These are phyloP conservation scores for Gynostemma pentaphyllum DNA, from an alignment of 306 rosid species.

Conservation along the genomic window DNA sequence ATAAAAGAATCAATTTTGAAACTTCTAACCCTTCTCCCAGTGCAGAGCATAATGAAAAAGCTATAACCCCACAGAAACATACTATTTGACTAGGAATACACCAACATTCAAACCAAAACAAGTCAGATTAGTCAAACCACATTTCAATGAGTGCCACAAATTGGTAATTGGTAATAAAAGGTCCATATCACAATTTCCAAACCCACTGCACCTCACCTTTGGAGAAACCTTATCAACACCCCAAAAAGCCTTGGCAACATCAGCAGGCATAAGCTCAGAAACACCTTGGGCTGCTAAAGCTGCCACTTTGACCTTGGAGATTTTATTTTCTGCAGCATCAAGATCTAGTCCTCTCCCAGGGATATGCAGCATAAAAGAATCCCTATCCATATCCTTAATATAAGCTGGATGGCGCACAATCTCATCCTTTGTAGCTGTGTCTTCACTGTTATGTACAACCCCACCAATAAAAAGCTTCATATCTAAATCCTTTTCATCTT, in stretches of 20 bases:
- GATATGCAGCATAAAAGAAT: slow-evolving; percentile 72
- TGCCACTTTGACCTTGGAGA: slow-evolving; percentile 63
- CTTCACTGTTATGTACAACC: slow-evolving; percentile 75
- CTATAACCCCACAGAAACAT: neutral
- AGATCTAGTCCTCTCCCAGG: slow-evolving; percentile 50
- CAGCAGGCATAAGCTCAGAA: slow-evolving; percentile 91
- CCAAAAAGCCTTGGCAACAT: slow-evolving; percentile 87
- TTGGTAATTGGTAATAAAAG: neutral
- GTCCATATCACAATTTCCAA: neutral
- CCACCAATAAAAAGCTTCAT: slow-evolving; percentile 85
- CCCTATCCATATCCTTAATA: slow-evolving; percentile 62
- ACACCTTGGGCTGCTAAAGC: slow-evolving; percentile 73
- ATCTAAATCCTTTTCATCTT: slow-evolving; percentile 69
- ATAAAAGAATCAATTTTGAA: neutral
- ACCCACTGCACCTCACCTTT: slow-evolving; percentile 46
- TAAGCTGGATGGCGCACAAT: slow-evolving; percentile 74
- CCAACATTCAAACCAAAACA: neutral
- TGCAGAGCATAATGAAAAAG: neutral
- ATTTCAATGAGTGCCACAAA: neutral
- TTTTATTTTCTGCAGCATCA: slow-evolving; percentile 41
- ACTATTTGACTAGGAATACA: neutral
- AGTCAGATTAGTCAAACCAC: neutral
- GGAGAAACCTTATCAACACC: slow-evolving; percentile 69
- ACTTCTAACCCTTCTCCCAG: neutral
- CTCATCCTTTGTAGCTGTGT: slow-evolving; percentile 61